Percentiles rank a stretch among this genome's conserved stretches.
Conservation (phyloP, 108 stramenopile species). For the Skeletonema costatum region DNA sequence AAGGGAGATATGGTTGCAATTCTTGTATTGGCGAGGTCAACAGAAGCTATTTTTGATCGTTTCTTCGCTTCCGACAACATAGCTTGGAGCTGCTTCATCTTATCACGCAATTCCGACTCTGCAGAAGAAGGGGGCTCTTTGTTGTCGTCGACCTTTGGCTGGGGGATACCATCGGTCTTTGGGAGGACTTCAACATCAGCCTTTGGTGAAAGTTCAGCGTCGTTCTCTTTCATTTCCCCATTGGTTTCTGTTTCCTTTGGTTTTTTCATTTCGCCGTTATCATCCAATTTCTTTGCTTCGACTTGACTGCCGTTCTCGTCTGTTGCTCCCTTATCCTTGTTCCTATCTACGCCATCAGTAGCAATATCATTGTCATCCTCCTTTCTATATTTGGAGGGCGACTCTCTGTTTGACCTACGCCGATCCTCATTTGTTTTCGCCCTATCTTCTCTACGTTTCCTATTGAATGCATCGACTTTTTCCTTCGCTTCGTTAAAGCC, state of each 20-base stretch:
- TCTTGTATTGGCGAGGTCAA: constrained; percentile 61
- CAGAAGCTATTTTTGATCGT: constrained; percentile 48
- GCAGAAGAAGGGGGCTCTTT: constrained; percentile 47
- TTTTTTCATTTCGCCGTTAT: not conserved
- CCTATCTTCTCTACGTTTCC: constrained; percentile 40
- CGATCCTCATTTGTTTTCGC: constrained; percentile 20
- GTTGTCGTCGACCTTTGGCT: constrained; percentile 19
- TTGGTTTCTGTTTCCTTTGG: not conserved
- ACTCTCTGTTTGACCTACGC: constrained; percentile 8
- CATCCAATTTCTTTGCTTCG: constrained; percentile 20
- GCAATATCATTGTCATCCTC: not conserved
- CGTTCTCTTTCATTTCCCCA: constrained; percentile 8
- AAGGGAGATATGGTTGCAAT: constrained; percentile 65
- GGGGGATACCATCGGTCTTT: not conserved
- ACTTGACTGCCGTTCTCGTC: constrained; percentile 4
- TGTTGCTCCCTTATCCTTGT: not conserved
- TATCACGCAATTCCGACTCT: constrained; percentile 55
- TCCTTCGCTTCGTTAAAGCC: constrained; percentile 47
- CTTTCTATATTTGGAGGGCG: constrained; percentile 1
- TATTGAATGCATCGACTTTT: constrained; percentile 37
- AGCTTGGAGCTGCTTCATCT: constrained; percentile 43
- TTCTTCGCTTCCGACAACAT: constrained; percentile 41
- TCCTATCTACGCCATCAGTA: constrained; percentile 3
- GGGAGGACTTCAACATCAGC: not conserved
- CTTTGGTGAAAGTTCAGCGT: not conserved